A percentile compares a stretch with the other conserved stretches of the same genome.
phyloP scores from a whole-genome alignment of 139 green algal genomes.

The Choricystis sp. region DNA sequence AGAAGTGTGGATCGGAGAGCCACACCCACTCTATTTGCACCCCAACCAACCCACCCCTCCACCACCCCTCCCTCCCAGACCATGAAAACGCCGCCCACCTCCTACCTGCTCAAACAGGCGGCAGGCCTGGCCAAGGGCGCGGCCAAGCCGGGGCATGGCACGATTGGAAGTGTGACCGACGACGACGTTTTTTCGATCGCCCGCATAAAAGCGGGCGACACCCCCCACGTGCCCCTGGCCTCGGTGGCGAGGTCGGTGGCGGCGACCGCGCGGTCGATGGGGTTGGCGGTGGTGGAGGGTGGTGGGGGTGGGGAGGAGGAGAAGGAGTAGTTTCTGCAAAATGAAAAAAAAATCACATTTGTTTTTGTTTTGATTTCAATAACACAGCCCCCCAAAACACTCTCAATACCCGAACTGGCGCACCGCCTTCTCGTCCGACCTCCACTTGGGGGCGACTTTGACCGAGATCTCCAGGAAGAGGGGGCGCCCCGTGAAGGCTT shows the following conservation, averaged over 20 bases:
- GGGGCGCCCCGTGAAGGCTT: constrained; percentile 52
- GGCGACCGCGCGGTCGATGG: constrained; percentile 74
- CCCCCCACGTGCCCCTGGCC: constrained; percentile 41
- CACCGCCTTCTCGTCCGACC: constrained; percentile 12
- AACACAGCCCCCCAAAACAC: no score
- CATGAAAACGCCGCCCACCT: constrained; percentile 64
- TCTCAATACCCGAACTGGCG: constrained; percentile 6
- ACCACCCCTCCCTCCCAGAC: constrained; percentile 10
- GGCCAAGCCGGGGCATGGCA: constrained; percentile 59
- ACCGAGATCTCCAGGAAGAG: constrained; percentile 69
- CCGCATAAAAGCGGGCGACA: constrained; percentile 65
- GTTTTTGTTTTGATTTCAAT: no score
- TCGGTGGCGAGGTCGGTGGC: constrained; percentile 60
- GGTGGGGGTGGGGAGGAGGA: not conserved
- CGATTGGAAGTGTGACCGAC: constrained; percentile 50
- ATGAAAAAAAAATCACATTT: no score
- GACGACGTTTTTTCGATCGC: constrained; percentile 93
- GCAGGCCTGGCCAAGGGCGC: constrained; percentile 47
- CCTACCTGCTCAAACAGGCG: constrained; percentile 77
- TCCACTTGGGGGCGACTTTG: constrained; percentile 44
- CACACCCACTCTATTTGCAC: not conserved
- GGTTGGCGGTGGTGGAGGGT: constrained; percentile 54
- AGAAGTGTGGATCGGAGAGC: not conserved
- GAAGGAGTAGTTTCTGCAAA: no score
- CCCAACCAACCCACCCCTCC: not conserved